A percentile compares a stretch with the other conserved stretches of the same genome.
Evolutionary conservation across 768 basidiomycete genomes (phyloP).

Genomic region (Boletus vinaceobasis): DNA sequence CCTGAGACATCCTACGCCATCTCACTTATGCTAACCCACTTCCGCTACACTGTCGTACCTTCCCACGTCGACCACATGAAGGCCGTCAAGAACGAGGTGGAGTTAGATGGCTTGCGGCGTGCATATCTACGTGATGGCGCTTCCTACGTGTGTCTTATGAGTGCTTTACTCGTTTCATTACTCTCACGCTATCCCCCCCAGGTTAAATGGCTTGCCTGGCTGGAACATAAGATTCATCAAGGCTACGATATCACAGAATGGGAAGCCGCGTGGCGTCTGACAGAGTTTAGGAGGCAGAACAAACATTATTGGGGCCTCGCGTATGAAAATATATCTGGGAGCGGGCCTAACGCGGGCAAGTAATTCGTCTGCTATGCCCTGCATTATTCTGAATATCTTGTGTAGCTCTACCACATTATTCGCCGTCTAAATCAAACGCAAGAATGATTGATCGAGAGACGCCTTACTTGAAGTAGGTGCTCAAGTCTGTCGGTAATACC

Average conservation of each 20-base stretch:
- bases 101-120: slow-evolving; percentile 75
- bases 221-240: slow-evolving; percentile 73
- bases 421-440: slow-evolving; percentile 67
- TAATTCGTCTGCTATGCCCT: background rate
- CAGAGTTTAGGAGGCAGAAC: slow-evolving; percentile 66
- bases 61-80: slow-evolving; percentile 75
- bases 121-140: slow-evolving; percentile 92
- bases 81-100: slow-evolving; percentile 84
- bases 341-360: slow-evolving; percentile 80
- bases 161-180: slow-evolving; percentile 3
- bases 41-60: slow-evolving; percentile 70
- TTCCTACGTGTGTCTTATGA: slow-evolving; percentile 58
- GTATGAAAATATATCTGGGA: slow-evolving; percentile 87
- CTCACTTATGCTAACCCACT: slow-evolving; percentile 79
- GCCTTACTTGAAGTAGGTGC: slow-evolving; percentile 84
- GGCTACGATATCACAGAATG: slow-evolving; percentile 88
- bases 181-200: slow-evolving; percentile 25
- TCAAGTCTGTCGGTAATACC: slow-evolving; percentile 6
- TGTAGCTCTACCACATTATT: slow-evolving; percentile 87
- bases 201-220: slow-evolving; percentile 86
- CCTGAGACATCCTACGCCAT: slow-evolving; percentile 80
- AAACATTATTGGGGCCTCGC: slow-evolving; percentile 82
- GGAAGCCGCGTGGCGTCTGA: slow-evolving; percentile 83
- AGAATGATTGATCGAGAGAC: slow-evolving; percentile 69
- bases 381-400: background rate